Conservation (phyloP, 148 eudicot genomes). For the Rhododendron henanense region DNA sequence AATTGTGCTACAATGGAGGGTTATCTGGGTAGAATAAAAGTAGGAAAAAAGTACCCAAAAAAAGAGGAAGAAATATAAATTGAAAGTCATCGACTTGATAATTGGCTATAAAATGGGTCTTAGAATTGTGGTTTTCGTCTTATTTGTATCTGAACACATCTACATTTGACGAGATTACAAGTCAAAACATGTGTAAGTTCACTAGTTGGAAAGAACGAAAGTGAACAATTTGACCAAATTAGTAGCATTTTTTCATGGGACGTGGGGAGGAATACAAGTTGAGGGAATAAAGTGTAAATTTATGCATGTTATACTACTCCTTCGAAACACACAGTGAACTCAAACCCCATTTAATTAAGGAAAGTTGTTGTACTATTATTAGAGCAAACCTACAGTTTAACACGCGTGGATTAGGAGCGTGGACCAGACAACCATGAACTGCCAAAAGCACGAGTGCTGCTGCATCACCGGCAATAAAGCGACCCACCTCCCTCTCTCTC, state of each 20-base stretch:
- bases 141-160: too few species aligned
- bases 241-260: too few species aligned
- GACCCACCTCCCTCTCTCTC: neutral
- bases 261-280: neutral
- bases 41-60: neutral
- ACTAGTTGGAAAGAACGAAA: neutral
- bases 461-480: constrained; percentile 5
- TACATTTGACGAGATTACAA: too few species aligned
- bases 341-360: neutral
- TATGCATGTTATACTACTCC: neutral
- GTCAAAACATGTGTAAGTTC: neutral
- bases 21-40: neutral
- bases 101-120: neutral
- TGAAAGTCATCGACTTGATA: neutral
- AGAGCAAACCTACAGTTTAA: neutral
- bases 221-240: neutral
- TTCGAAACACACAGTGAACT: neutral
- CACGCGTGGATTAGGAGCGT: constrained; percentile 10
- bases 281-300: neutral
- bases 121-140: neutral
- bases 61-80: neutral
- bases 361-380: neutral
- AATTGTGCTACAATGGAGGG: neutral
- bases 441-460: constrained; percentile 6
- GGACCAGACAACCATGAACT: constrained; percentile 3